Percentiles rank a stretch among this genome's conserved stretches.
phyloP scores from a whole-genome alignment of 306 rosid species.

The Dalbergia cochinchinensis region DNA sequence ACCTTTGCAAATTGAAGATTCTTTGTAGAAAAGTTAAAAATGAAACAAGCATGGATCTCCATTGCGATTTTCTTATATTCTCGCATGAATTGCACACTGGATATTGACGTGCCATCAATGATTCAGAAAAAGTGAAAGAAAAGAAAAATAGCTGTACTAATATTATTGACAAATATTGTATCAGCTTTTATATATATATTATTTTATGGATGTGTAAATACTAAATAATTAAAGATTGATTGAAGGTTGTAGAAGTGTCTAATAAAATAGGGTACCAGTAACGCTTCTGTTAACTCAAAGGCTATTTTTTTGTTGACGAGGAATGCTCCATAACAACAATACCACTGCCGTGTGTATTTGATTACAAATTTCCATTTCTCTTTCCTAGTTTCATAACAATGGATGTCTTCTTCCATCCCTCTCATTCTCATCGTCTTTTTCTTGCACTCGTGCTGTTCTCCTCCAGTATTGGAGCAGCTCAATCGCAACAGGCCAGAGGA shows the following conservation, averaged over 20 bases:
- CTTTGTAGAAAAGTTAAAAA: constrained; percentile 31
- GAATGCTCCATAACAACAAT: constrained; percentile 32
- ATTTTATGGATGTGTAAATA: neutral
- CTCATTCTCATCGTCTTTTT: constrained; percentile 34
- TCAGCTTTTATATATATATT: too few species aligned
- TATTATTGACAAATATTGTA: too few species aligned
- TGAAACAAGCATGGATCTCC: neutral
- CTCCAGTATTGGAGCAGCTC: constrained; percentile 53
- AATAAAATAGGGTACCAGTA: neutral
- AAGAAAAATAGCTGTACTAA: too few species aligned
- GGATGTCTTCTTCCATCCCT: constrained; percentile 53
- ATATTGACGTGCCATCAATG: constrained; percentile 29
- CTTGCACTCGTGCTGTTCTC: constrained; percentile 51
- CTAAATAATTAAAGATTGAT: too few species aligned
- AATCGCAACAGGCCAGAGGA: constrained; percentile 42
- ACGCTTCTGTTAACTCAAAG: constrained; percentile 29
- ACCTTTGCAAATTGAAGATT: constrained; percentile 27
- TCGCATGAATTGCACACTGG: constrained; percentile 38
- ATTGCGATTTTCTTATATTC: constrained; percentile 38
- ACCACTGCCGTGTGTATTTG: neutral
- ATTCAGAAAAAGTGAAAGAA: constrained; percentile 13
- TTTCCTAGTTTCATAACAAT: constrained; percentile 45
- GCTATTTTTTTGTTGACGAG: constrained; percentile 34
- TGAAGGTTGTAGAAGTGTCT: too few species aligned
- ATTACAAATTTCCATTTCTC: constrained; percentile 3